Conservation (phyloP, 345 rosid genomes). For the Iberis pinnata region DNA sequence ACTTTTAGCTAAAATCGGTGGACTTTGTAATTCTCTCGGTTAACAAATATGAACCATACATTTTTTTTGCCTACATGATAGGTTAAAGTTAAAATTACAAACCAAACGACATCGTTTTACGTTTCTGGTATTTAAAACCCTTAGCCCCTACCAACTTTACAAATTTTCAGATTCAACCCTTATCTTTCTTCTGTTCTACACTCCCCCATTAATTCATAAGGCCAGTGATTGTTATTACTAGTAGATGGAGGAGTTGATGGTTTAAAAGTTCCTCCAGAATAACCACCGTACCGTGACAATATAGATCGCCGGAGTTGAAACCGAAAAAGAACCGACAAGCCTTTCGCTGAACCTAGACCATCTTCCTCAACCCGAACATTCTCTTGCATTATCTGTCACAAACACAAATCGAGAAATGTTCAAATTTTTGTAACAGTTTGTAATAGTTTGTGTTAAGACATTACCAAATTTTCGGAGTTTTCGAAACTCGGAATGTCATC, state of each 20-base stretch:
- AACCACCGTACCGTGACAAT: slow-evolving; percentile 28
- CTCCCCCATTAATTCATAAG: background rate
- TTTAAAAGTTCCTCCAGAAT: slow-evolving; percentile 18
- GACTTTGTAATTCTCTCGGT: no score
- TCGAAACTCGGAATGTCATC: slow-evolving; percentile 50
- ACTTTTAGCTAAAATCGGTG: no score
- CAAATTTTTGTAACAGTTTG: no score
- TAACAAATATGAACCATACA: background rate
- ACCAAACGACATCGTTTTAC: slow-evolving; percentile 10
- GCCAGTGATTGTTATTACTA: slow-evolving; percentile 11
- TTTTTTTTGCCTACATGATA: slow-evolving; percentile 13
- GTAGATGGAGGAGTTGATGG: slow-evolving; percentile 18
- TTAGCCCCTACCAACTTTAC: background rate
- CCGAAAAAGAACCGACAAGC: slow-evolving; percentile 60
- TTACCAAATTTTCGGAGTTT: slow-evolving; percentile 41
- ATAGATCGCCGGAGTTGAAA: slow-evolving; percentile 53
- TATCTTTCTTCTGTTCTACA: slow-evolving; percentile 3
- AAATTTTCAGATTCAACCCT: slow-evolving; percentile 1
- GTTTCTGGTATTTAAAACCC: background rate
- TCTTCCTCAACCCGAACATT: slow-evolving; percentile 55
- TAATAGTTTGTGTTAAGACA: background rate
- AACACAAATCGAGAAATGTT: background rate
- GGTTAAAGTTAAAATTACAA: background rate
- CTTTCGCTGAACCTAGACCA: slow-evolving; percentile 45
- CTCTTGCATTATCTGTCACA: slow-evolving; percentile 67